Base-by-base conservation (phyloP, 768 basidiomycete species). In the Mycena pura region DNA sequence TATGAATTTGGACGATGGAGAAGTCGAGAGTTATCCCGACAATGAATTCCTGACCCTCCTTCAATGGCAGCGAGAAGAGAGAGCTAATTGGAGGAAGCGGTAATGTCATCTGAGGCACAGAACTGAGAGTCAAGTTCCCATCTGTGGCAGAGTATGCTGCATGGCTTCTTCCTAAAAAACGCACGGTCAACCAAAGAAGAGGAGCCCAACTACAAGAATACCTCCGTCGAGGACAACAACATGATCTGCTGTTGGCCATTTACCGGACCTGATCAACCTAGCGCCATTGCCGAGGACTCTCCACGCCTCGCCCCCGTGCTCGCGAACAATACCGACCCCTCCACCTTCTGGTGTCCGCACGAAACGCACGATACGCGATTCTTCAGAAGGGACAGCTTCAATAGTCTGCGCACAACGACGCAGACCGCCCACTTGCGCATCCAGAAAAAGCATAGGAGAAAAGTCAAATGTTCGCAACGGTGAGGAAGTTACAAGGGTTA, bases 261-360 rank as follows among this genome's bases (percentile, higher is more conserved):
- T 74, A n/a, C 74, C 77, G 11, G 79, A 78, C 53, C 82, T 79
- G 15, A 77, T 70, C 38, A 92, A 70, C 60, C 79, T 79, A 28
- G 78, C 74, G 11, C 84, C 85, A 46, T 76, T 72, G 41, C 81
- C 79, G 8, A 73, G 72, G 56, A 86, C 77, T 65, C 76, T 79
- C 89, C 89, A 93, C 2, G 82, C 78, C 68, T 93, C 90, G 6
- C 88, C 88, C 9, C 85, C 84, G 39, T 80, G 76, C 29, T 72
- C 73, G 41, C 90, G 85, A 29, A 90, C 75, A 14, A 89, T 84
- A 13, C 85, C 91, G 32, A 95, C 81, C 6, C 90, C 92, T 51
- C 80, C 81, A 1, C 93, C 93, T 59, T 93, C 89, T 1, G 91
- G 89, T 3, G 92, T 93, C 61, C 93, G 82, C 34, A 91, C 85